Evolutionary conservation across 768 basidiomycete species (phyloP).

Genomic region (Leccinum pellstonianum): DNA sequence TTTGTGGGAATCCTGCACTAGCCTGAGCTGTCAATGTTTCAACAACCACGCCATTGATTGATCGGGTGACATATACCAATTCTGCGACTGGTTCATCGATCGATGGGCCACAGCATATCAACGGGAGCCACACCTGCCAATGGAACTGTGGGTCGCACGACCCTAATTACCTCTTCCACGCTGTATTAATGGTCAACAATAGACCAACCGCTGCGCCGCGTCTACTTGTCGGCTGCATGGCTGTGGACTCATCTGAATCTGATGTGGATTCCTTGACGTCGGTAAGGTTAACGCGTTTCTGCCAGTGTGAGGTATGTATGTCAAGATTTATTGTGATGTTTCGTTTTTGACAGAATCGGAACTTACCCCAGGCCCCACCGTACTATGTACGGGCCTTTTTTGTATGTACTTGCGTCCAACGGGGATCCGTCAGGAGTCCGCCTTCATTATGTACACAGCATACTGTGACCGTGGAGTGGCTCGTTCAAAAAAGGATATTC

Average conservation of each 20-base stretch:
- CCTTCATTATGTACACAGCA: background rate
- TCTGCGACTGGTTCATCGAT: background rate
- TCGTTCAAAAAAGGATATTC: background rate
- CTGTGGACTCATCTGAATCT: background rate
- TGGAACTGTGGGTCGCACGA: background rate
- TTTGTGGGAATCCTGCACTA: background rate
- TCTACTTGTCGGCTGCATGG: background rate
- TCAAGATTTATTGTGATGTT: background rate
- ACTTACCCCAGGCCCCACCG: background rate
- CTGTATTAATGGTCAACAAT: background rate
- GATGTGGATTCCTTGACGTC: background rate
- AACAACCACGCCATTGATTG: background rate
- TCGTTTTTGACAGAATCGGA: background rate
- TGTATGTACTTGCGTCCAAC: background rate
- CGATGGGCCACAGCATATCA: background rate
- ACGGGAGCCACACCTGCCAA: background rate
- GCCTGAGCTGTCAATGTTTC: background rate
- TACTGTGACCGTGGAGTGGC: background rate
- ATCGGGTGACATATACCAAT: background rate
- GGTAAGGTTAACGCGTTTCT: background rate
- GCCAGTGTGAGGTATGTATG: background rate
- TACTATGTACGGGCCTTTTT: background rate
- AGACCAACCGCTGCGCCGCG: background rate
- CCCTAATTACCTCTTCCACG: background rate
- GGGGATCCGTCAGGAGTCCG: background rate